A percentile compares a stretch with the other conserved stretches of the same genome.
Conservation (phyloP, 352 stramenopile species). For the Chrysophaeum taylorii region DNA sequence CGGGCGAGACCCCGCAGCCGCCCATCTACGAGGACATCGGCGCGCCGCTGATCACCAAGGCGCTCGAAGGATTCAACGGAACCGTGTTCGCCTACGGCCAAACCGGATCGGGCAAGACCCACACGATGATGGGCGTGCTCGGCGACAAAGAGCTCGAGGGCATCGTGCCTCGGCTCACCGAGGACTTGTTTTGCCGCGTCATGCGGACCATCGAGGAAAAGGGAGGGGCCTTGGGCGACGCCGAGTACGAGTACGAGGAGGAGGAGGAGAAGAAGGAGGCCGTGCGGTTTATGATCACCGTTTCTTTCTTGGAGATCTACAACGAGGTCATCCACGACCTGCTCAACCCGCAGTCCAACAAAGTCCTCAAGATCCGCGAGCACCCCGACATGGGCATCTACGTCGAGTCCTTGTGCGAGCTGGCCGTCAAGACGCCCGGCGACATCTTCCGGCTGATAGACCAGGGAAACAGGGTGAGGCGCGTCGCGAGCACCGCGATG, state of each 20-base stretch:
- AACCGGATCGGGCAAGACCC: conserved; percentile 26
- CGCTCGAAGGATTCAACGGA: conserved; percentile 61
- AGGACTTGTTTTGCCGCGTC: conserved; percentile 65
- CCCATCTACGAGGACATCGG: conserved; percentile 66
- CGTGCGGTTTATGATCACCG: conserved; percentile 69
- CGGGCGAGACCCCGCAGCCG: conserved; percentile 52
- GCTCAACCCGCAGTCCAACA: conserved; percentile 71
- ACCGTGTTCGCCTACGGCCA: conserved; percentile 64
- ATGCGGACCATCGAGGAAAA: conserved; percentile 18
- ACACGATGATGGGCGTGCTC: conserved; percentile 19
- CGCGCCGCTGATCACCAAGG: conserved; percentile 46
- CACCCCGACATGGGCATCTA: conserved; percentile 70
- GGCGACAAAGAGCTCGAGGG: conserved; percentile 48
- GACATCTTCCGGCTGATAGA: conserved; percentile 54
- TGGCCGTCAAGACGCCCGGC: conserved; percentile 53
- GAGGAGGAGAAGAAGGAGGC: neutral
- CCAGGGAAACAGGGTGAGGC: conserved; percentile 51
- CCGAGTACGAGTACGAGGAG: neutral
- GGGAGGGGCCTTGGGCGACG: neutral
- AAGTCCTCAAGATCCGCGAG: conserved; percentile 73
- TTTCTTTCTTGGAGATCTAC: conserved; percentile 88
- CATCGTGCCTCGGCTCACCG: conserved; percentile 75
- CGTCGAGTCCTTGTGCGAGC: conserved; percentile 62
- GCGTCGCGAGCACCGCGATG: conserved; percentile 72
- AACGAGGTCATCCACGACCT: conserved; percentile 85